Evolutionary conservation across 106 monocot species (phyloP), one percentile per base, ranked within the genome.

Genomic region (Xerophyta viscosa): DNA sequence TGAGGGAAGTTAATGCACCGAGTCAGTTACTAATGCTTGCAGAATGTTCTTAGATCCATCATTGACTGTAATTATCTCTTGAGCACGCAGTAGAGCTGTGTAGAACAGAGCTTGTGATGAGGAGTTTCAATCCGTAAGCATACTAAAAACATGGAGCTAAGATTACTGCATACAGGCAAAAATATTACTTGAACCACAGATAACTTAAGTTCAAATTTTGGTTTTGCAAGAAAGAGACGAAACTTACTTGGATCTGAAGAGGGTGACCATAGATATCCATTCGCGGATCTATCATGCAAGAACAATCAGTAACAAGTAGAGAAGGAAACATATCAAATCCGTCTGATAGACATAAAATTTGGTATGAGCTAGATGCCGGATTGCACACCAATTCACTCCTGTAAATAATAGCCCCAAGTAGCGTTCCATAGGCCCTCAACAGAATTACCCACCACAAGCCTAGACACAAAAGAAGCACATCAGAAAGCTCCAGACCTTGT

Each of bases 211-310:
- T n/a, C n/a, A n/a, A n/a, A n/a, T n/a, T n/a, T n/a, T n/a, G n/a
- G n/a, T n/a, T n/a, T n/a, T n/a, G n/a, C n/a, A n/a, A n/a, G n/a
- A n/a, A 29, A 1, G 0, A 36, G 8, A 53, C 29, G 6, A 19
- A 56, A 64, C 60, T 61, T 63, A 88, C 94, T 61, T 94, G 94
- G 58, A 94, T 94, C 71, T 94, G 88, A 62, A 94, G 87, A 70
- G 94, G 94, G 66, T 94, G 94, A n/a, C 94, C 94, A 64, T 94
- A 84, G 30, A 94, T 94, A 26, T 88, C 94, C 94, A 94, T 94
- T 21, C 94, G 65, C 24, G 81, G 71, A 31, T 94, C 94, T 67
- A 94, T 88, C 94, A 94, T 94, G 73, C 94, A 94, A 17, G 88
- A 94, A 6, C 94, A 88, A 78, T 94, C 94, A 23, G 94, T 94